Evolutionary conservation across 257 asterid genomes (phyloP), one percentile per base, ranked within the genome.

Genomic region (Ocimum tenuiflorum): DNA sequence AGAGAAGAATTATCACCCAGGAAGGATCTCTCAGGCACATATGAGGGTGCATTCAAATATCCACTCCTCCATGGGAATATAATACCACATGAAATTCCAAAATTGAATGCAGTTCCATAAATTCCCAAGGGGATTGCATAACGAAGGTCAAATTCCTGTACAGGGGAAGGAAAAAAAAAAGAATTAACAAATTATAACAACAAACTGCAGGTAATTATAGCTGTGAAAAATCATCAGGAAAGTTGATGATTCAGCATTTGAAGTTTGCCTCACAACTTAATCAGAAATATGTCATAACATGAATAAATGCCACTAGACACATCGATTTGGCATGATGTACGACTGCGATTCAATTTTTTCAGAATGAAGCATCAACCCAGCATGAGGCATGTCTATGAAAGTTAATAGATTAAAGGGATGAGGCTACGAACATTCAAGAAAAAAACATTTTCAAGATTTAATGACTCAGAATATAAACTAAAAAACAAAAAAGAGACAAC

Each of bases 61-160:
- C 95, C 95, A 47, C 58, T 75, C 35, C 95, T 95, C 97, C 95
- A 90, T 53, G 99, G 99, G 52, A 88, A 67, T 57, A 85, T 38
- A 68, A 85, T 73, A 35, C 97, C 96, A 59, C 84, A 85, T 3
- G 95, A 88, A 59, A 94, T 17, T 41, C 99, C 99, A 36, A 90
- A 43, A 66, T 90, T 94, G 20, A 94, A 65, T 51, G 99, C 96
- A 73, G 90, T 72, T 18, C 82, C 78, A 62, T 69, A 85, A 81
- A 90, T 83, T 46, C 95, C 96, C 80, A 94, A 71, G 61, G 99
- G 99, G 23, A 90, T 51, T 50, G 95, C 95, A 68, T 72, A 88
- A 41, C 96, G 96, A 73, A 90, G 71, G 75, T 90, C 99, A 67
- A 90, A 73, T 71, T 90, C 97, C 97, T 90, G 83, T 51, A 48